Base-by-base conservation (phyloP, 2,329 filamentous ascomycete species). In the Tolypocladium album region DNA sequence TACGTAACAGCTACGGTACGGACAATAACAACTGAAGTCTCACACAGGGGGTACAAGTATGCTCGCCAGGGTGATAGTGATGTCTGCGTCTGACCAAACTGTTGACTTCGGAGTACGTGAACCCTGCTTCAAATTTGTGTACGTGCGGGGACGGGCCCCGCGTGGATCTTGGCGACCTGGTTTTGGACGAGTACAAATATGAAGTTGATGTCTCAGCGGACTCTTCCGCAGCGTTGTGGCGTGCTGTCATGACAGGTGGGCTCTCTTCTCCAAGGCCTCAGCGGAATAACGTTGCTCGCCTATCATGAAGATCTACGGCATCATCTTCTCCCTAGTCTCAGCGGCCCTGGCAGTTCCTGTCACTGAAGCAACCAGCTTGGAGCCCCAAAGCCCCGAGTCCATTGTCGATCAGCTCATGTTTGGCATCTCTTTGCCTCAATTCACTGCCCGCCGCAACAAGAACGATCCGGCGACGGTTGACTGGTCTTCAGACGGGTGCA, bases 321-420 rank as follows among this genome's bases (percentile, higher is more conserved):
- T 64, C 40, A 20, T 73, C 38, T 34, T 70, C 52, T 58, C 62
- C 1, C 59, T 73, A 2, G 58, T 64, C 13, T 63, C 69, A 3
- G 65, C 56, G 8, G 70, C 59, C 12, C 56, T 68, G 24, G 70
- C 70, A 36, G 53, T 67, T 0, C 68, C 70, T 2, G 40, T 61
- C 0, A 40, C 57, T 22, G 34, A 39, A 31, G 62, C 34, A 6
- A 43, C 57, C 17, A 53, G 65, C 36, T 55, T 58, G 4, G 63
- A 60, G 38, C 69, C 67, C 27, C 67, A 71, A 58, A 67, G 61
- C 36, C 56, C 60, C 40, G 64, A 61, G 22, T 57, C 69, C 9
- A 67, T 74, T 20, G 81, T 78, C 1, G 80, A 84, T 61, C 61
- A 73, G 39, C 73, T 81, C 31, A 69, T 82, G 58, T 83, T 80